A percentile compares a stretch with the other conserved stretches of the same genome.
phyloP scores from a whole-genome alignment of 768 basidiomycete genomes.

The Lentinula sp. region DNA sequence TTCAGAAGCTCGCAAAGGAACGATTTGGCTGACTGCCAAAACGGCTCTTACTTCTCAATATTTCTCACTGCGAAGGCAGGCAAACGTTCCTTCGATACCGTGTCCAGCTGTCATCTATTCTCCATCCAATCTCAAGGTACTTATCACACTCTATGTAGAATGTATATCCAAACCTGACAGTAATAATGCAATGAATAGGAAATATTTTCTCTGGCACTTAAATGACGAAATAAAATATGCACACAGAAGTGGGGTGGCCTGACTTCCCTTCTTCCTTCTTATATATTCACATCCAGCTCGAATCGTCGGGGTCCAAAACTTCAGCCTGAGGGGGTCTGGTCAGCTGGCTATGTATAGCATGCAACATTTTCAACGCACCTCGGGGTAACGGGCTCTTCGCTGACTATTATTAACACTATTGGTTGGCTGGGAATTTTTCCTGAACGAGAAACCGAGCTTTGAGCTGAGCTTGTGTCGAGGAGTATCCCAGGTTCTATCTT shows the following conservation, averaged over 20 bases:
- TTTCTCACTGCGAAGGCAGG: neutral
- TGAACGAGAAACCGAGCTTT: neutral
- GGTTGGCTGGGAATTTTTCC: neutral
- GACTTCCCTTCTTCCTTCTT: neutral
- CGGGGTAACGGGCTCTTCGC: neutral
- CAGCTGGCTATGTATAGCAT: neutral
- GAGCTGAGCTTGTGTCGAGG: neutral
- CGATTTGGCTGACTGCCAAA: slow-evolving; percentile 57
- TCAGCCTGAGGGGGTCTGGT: neutral
- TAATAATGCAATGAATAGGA: neutral
- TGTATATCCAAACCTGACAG: neutral
- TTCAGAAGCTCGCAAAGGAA: slow-evolving; percentile 85
- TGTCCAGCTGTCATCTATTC: neutral
- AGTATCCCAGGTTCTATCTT: slow-evolving; percentile 33
- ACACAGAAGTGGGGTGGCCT: neutral
- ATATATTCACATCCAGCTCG: neutral
- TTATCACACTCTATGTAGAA: neutral
- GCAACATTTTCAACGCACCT: neutral
- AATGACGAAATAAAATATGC: neutral
- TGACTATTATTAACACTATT: neutral
- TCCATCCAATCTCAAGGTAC: neutral
- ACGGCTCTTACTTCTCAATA: neutral
- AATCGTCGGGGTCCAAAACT: neutral
- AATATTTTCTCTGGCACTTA: neutral
- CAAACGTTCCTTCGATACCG: slow-evolving; percentile 3